phyloP scores from a whole-genome alignment of 2,329 filamentous ascomycete species.

The Diaporthe sp. region DNA sequence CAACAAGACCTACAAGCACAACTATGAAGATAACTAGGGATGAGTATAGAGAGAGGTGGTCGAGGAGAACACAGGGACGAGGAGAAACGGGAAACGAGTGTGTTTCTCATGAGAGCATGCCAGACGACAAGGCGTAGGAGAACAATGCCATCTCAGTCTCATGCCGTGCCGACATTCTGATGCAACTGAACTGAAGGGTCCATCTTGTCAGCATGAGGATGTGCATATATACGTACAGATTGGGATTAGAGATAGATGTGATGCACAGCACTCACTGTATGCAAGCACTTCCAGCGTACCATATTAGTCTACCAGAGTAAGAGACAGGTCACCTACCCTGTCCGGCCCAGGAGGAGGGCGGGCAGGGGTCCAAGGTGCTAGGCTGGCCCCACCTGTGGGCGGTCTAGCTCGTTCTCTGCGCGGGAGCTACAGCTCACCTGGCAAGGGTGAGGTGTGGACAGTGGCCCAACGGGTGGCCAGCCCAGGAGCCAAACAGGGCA shows the following conservation, averaged over 20 bases:
- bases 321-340: not conserved
- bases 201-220: not conserved
- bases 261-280: not conserved
- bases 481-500: slow-evolving; percentile 2
- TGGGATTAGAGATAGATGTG: not conserved
- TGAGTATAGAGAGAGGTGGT: not conserved
- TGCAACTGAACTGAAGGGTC: not conserved
- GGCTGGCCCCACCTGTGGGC: slow-evolving; percentile 6
- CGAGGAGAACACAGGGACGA: too few relatives aligned
- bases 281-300: slow-evolving; percentile 6
- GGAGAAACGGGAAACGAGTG: not conserved
- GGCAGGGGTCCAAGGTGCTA: not conserved
- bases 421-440: slow-evolving; percentile 18
- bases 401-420: slow-evolving; percentile 14
- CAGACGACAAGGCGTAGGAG: not conserved
- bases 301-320: not conserved
- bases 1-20: slow-evolving; percentile 20
- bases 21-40: not conserved
- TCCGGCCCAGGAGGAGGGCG: not conserved
- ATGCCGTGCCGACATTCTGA: not conserved
- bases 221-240: not conserved
- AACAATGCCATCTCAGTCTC: slow-evolving; percentile 17
- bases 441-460: slow-evolving; percentile 10
- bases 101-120: not conserved
- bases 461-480: slow-evolving; percentile 13